Conservation (phyloP, 2,329 filamentous ascomycete species). For the Drechmeria coniospora region DNA sequence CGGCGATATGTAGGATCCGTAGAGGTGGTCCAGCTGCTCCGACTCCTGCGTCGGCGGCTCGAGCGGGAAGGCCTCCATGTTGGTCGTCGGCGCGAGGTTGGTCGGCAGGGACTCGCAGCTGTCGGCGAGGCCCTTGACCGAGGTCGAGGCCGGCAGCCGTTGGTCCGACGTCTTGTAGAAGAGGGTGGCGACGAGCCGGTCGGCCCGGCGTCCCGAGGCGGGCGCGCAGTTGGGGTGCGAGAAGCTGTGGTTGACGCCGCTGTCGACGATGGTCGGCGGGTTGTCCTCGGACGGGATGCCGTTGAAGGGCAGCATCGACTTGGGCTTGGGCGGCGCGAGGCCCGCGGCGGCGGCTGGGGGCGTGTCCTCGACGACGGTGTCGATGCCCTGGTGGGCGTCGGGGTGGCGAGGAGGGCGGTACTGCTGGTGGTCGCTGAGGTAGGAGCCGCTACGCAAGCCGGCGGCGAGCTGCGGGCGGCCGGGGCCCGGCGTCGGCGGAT, state of each 20-base stretch:
- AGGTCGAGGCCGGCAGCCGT: conserved; percentile 12
- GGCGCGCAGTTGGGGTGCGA: conserved; percentile 49
- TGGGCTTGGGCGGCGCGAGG: conserved; percentile 22
- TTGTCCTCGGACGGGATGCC: conserved; percentile 44
- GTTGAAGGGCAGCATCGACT: conserved; percentile 34
- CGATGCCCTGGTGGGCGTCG: conserved; percentile 45
- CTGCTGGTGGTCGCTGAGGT: conserved; percentile 47
- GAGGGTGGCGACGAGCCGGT: conserved; percentile 44
- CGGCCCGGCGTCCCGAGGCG: conserved; percentile 27
- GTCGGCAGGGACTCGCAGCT: conserved; percentile 24
- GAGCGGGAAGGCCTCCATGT: conserved; percentile 42
- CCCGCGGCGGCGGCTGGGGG: conserved; percentile 6
- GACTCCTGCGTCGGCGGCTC: conserved; percentile 39
- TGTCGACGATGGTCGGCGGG: conserved; percentile 45
- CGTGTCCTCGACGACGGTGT: conserved; percentile 45
- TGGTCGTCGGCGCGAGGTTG: conserved; percentile 44
- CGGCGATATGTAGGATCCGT: conserved; percentile 49
- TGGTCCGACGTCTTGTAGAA: conserved; percentile 35
- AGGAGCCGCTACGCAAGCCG: conserved; percentile 44
- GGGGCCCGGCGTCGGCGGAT: conserved; percentile 16
- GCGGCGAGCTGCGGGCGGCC: conserved; percentile 32
- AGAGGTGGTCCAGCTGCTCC: conserved; percentile 47
- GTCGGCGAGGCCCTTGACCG: conserved; percentile 10
- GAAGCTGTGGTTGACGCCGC: conserved; percentile 44
- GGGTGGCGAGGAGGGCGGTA: conserved; percentile 40